Conservation (phyloP, 768 basidiomycete species). For the Mycena rosella region DNA sequence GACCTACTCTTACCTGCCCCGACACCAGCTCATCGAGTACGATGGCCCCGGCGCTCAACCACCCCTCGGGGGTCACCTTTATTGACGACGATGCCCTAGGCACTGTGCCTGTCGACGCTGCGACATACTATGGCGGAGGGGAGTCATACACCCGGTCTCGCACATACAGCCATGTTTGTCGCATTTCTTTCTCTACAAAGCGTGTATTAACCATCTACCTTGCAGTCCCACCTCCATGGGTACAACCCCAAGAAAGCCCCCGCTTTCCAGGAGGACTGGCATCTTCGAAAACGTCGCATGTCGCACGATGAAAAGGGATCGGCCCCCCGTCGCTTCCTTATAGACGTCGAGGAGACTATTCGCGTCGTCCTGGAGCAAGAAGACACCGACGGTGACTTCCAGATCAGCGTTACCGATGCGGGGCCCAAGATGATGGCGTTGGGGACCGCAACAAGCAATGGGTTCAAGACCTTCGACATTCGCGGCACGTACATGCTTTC, state of each 20-base stretch:
- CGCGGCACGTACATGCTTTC: conserved; percentile 99
- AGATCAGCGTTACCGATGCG: conserved; percentile 96
- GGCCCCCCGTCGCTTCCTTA: conserved; percentile 89
- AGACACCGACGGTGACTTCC: conserved; percentile 97
- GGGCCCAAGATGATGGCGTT: conserved; percentile 97
- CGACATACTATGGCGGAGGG: conserved; percentile 85
- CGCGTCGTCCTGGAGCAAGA: conserved; percentile 97
- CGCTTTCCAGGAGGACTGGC: conserved; percentile 83
- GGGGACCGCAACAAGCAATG: conserved; percentile 97
- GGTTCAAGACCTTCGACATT: conserved; percentile 98
- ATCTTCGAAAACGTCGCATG: conserved; percentile 80
- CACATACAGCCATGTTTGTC: conserved; percentile 87
- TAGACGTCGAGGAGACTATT: conserved; percentile 98
- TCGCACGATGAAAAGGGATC: conserved; percentile 94
- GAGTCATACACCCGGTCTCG: conserved; percentile 86
- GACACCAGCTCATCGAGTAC: conserved; percentile 24
- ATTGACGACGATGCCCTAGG: conserved; percentile 73
- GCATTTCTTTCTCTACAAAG: conserved; percentile 20
- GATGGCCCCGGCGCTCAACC: conserved; percentile 77
- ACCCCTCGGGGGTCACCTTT: conserved; percentile 75
- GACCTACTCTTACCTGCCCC: conserved; percentile 23
- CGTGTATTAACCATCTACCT: conserved; percentile 28
- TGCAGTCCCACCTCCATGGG: conserved; percentile 77
- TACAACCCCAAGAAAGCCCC: conserved; percentile 79
- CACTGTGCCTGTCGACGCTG: conserved; percentile 74